Evolutionary conservation across 1,284 basidiomycete species (phyloP), one percentile per base, ranked within the genome.

Genomic region (Ustilago shanxiensis): DNA sequence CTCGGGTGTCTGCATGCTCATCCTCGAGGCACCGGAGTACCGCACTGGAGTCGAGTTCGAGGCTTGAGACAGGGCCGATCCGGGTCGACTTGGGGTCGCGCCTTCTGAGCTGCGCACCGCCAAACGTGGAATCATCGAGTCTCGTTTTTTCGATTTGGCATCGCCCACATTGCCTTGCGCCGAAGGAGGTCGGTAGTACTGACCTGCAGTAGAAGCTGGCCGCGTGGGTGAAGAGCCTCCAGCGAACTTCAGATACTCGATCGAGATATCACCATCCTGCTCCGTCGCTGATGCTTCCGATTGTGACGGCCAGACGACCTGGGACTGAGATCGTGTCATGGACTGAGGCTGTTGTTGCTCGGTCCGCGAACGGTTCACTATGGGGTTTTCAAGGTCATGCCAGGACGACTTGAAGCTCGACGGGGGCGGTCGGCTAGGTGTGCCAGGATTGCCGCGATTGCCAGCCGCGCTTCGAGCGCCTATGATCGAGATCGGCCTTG

Each of bases 1-100:
- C 29, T 84, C 82, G 11, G 82, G 82, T 39, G 82, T 84, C 65
- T 83, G 81, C 82, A 83, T 82, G 45, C 62, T 75, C 45, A 67
- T 16, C 16, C 82, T 69, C 41, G 73, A 79, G 10, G 73, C 72
- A 1, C 78, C 76, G 14, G 60, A 57, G 57, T 74, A 81, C 7
- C 70, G 58, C 56, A 70, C 56, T 10, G 73, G 73, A 31, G 75
- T 72, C 2, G 71, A 57, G 4, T 55, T 68, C 6, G 78, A 73
- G 1, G 61, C 71, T 35, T 82, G 77, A 37, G 79, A 81, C 63
- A 80, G 20, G 22, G 80, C 68, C 28, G 80, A 82, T n/a, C 77
- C 69, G 10, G 80, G 80, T 31, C 80, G 66, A 41, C 60, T 69
- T 4, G 70, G 69, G 3, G 66, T 53, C 18, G 37, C 22, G 24